Base-by-base conservation (phyloP, 257 asterid genomes). In the Agastache rugosa region DNA sequence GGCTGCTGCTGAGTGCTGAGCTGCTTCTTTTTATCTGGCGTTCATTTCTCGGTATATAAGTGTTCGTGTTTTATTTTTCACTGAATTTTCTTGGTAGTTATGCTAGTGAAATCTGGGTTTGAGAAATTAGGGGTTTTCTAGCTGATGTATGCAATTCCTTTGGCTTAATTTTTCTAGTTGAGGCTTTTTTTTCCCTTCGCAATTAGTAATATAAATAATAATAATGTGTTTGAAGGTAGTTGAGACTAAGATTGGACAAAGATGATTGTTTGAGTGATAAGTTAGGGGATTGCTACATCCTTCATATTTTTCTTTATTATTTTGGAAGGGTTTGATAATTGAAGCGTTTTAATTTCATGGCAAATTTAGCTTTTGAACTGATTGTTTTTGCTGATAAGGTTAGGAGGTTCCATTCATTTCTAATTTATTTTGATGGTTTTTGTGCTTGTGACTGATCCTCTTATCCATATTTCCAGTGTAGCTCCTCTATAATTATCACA, bases 1-100 rank as follows among this genome's bases (percentile, higher is more conserved):
- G 16, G 42, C 78, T 72, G 75, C 62, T 77, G 64, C 67, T 75
- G 63, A 55, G 44, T 62, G 47, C 71, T 72, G 63, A 63, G 54
- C 75, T 66, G 35, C 67, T 63, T 29, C 47, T 7, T 17, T 63
- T 51, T 45, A 31, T 62, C 14, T 64, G 63, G 34, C 44, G 15
- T 39, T 59, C 14, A 27, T 44, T 17, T 47, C 70, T 15, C 22
- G 71, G 56, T 59, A 20, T 59, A 63, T 19, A 41, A 1, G 20
- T 12, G 31, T 44, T 59, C 29, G 42, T 47, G 47, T 31, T 55
- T 59, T n/a, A 0, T 62, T 53, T 51, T 27, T 42, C 17, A 27
- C 69, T 48, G 23, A 29, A 25, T 72, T 66, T 11, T 20, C 11
- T n/a, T 41, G 67, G 5, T 31, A 15, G 23, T 48, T 45, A 37